Evolutionary conservation across 495 filamentous ascomycete genomes (phyloP).

Genomic region (Bacidia rubella): DNA sequence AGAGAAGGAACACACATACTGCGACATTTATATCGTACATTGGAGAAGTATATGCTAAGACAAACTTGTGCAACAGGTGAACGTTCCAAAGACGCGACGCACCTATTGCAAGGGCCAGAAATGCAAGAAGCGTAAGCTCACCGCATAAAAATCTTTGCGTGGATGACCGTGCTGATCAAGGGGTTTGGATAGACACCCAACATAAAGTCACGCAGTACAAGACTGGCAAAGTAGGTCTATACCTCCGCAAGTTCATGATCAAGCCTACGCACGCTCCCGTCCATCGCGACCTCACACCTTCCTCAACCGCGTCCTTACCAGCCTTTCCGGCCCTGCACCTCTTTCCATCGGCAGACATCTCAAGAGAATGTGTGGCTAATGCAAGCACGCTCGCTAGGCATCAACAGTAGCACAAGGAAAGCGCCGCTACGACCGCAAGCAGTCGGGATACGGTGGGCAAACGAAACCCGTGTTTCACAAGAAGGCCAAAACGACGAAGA

Average conservation of each 20-base stretch:
- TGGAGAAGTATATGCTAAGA: background rate
- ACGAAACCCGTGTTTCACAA: slow-evolving; percentile 99
- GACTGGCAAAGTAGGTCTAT: slow-evolving; percentile 67
- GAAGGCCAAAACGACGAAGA: slow-evolving; percentile 99
- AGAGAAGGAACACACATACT: background rate
- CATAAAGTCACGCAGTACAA: slow-evolving; percentile 98
- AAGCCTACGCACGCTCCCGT: too few species aligned
- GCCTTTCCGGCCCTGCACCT: background rate
- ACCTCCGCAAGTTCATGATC: too few species aligned
- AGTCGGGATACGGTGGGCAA: slow-evolving; percentile 99
- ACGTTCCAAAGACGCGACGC: slow-evolving; percentile 65
- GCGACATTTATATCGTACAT: slow-evolving; percentile 11
- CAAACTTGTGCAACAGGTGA: background rate
- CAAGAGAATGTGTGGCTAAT: background rate
- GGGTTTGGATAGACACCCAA: slow-evolving; percentile 78
- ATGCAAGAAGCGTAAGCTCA: slow-evolving; percentile 63
- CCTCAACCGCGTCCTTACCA: background rate
- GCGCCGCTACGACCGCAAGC: slow-evolving; percentile 99
- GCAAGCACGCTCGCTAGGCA: slow-evolving; percentile 38
- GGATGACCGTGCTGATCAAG: slow-evolving; percentile 39
- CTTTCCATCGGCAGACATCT: too few species aligned
- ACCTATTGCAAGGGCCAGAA: slow-evolving; percentile 90
- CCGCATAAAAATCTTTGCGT: slow-evolving; percentile 7
- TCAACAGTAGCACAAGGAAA: slow-evolving; percentile 96
- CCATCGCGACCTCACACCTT: too few species aligned